A percentile compares a stretch with the other conserved stretches of the same genome.
Conservation (phyloP, 202 grass and related monocot genomes). For the Thinopyrum obtusiflorum region DNA sequence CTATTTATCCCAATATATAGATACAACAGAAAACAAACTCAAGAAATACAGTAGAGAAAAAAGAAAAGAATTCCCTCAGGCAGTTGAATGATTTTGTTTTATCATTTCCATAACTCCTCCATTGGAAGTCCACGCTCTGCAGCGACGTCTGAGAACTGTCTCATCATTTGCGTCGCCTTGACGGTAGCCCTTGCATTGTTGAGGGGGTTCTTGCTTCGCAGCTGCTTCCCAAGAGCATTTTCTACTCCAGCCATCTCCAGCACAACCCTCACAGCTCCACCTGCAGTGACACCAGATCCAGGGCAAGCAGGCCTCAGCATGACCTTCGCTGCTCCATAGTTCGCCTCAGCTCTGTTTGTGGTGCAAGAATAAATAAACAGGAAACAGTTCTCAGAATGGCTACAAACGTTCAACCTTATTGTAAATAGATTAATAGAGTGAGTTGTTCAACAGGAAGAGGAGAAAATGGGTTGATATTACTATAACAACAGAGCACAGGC, state of each 20-base stretch:
- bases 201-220: constrained; percentile 74
- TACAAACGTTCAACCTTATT: not conserved
- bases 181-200: constrained; percentile 85
- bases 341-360: constrained; percentile 54
- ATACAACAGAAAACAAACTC: constrained; percentile 22
- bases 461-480: not conserved
- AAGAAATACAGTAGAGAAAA: constrained; percentile 14
- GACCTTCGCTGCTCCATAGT: constrained; percentile 81
- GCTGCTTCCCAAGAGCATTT: constrained; percentile 88
- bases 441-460: not conserved
- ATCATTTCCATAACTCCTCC: constrained; percentile 90
- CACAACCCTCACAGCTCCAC: constrained; percentile 75
- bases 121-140: constrained; percentile 70
- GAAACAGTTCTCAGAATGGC: constrained; percentile 11
- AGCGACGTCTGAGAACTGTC: constrained; percentile 56
- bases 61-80: not conserved
- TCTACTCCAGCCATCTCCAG: constrained; percentile 88
- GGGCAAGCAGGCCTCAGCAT: constrained; percentile 89
- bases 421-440: not conserved
- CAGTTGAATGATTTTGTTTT: not conserved
- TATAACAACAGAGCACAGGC: not conserved
- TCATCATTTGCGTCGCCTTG: constrained; percentile 74
- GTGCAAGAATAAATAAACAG: constrained; percentile 20
- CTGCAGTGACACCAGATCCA: constrained; percentile 77
- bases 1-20: not conserved